These are phyloP conservation scores for Xylaria arbuscula DNA, from an alignment of 2,329 filamentous ascomycete species.

Conservation along the genomic window DNA sequence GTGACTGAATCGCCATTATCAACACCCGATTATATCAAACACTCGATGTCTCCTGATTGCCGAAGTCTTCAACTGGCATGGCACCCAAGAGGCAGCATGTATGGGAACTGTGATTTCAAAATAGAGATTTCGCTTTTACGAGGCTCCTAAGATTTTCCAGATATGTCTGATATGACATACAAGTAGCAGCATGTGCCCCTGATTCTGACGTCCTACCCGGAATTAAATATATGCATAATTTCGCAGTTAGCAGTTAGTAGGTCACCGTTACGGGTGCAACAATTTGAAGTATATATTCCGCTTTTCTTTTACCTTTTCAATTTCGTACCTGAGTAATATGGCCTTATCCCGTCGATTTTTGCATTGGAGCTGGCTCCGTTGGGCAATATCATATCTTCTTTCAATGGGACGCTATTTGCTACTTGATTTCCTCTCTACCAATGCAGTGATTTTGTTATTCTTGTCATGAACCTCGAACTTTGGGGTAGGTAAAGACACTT, in stretches of 20 bases:
- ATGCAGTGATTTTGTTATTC: too few species aligned
- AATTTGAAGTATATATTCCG: not conserved
- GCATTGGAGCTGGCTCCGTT: not conserved
- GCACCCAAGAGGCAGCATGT: not conserved
- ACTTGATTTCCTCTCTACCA: not conserved
- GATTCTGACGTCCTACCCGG: not conserved
- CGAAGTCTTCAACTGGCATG: not conserved
- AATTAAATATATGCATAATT: not conserved
- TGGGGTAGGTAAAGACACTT: too few species aligned
- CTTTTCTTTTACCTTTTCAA: not conserved
- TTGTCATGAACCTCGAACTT: too few species aligned
- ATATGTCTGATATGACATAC: not conserved
- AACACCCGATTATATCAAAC: too few species aligned
- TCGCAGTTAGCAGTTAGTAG: not conserved
- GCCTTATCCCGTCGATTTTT: not conserved
- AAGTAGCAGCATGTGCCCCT: not conserved
- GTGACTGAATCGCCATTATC: not conserved
- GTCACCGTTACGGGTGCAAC: not conserved
- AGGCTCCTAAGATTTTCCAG: not conserved
- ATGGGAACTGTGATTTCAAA: constrained; percentile 1
- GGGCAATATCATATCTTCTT: not conserved
- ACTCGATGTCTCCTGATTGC: too few species aligned
- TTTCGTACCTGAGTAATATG: not conserved
- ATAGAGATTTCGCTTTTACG: not conserved
- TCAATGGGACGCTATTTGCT: not conserved